Conservation (phyloP, 2,329 filamentous ascomycete genomes). For the Sporothrix luriei region DNA sequence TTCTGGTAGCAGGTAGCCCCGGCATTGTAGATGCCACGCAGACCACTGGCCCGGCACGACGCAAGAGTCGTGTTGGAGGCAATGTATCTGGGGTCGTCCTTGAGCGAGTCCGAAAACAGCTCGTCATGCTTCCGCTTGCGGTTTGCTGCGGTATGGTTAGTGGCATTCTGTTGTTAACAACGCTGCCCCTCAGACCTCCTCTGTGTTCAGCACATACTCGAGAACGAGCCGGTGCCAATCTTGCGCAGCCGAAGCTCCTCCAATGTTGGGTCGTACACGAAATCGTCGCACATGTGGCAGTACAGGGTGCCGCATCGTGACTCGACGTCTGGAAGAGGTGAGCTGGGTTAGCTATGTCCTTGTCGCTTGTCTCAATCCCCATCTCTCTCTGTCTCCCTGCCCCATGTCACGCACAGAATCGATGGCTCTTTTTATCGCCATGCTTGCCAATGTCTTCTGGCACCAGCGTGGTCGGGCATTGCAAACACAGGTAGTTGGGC, state of each 20-base stretch:
- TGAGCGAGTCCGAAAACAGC: conserved; percentile 62
- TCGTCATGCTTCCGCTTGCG: conserved; percentile 79
- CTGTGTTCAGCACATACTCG: conserved; percentile 52
- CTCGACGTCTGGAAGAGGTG: conserved; percentile 65
- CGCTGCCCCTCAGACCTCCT: too few relatives aligned
- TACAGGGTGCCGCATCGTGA: conserved; percentile 74
- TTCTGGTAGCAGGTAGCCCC: conserved; percentile 99
- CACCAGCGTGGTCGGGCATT: conserved; percentile 70
- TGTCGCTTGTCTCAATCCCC: background rate
- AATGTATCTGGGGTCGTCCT: conserved; percentile 76
- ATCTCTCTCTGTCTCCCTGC: too few relatives aligned
- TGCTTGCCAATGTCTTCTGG: conserved; percentile 68
- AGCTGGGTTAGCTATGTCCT: conserved; percentile 4
- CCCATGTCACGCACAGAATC: conserved; percentile 63
- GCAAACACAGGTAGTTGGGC: conserved; percentile 71
- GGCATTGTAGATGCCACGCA: conserved; percentile 93
- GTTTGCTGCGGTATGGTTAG: conserved; percentile 44
- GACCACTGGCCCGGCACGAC: conserved; percentile 69
- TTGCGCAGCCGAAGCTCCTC: conserved; percentile 74
- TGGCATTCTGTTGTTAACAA: background rate
- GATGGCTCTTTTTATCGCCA: conserved; percentile 68
- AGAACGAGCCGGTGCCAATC: conserved; percentile 66
- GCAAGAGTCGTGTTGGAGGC: conserved; percentile 75
- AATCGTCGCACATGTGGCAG: conserved; percentile 80
- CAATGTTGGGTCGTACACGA: conserved; percentile 79